Conservation (phyloP, 192 early-diverging fungal species). For the Backusella psychrophila region DNA sequence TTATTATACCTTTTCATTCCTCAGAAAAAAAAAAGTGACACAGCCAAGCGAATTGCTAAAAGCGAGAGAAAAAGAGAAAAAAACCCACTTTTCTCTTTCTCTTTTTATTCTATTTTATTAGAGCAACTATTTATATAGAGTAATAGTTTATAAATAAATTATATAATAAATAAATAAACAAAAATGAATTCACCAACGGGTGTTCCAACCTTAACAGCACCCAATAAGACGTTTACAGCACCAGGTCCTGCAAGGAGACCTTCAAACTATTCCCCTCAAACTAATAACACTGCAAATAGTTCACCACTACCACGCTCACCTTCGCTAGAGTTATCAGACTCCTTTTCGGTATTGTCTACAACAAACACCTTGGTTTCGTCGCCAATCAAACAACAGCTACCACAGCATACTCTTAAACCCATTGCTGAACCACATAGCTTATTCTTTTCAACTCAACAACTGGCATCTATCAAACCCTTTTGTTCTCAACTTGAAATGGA, state of each 20-base stretch:
- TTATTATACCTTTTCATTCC: neutral
- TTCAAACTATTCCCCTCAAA: neutral
- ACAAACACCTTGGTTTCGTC: neutral
- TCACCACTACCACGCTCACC: conserved; percentile 3
- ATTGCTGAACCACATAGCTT: conserved; percentile 8
- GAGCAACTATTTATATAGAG: neutral
- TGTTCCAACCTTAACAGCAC: conserved; percentile 7
- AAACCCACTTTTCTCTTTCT: neutral
- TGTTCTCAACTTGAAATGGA: conserved; percentile 8
- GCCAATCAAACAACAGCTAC: neutral
- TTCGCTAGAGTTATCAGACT: conserved; percentile 18
- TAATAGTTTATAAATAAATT: neutral
- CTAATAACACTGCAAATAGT: neutral
- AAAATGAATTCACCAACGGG: conserved; percentile 1
- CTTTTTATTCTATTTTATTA: neutral
- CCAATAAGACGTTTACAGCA: conserved; percentile 13
- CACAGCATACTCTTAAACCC: neutral
- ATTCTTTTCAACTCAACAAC: conserved; percentile 15
- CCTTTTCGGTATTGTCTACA: conserved; percentile 9
- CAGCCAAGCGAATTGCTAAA: neutral
- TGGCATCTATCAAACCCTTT: conserved; percentile 14
- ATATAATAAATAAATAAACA: neutral
- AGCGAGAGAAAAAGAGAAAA: neutral
- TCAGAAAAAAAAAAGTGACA: neutral
- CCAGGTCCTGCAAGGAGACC: conserved; percentile 3